Conservation (phyloP, 345 rosid species). For the Erucastrum elatum region DNA sequence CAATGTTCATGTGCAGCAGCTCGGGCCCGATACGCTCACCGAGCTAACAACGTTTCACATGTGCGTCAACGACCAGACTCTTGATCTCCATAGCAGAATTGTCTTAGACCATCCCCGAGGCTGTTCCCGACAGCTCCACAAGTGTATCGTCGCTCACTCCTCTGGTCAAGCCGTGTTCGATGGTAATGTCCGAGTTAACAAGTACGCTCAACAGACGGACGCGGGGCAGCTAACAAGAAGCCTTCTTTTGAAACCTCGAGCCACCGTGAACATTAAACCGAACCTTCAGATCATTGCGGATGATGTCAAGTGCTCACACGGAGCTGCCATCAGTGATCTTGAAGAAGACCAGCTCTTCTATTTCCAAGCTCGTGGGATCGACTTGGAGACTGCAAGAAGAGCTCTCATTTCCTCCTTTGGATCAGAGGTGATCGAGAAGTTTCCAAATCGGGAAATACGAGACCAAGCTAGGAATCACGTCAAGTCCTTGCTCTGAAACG, state of each 20-base stretch:
- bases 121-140: constrained; percentile 75
- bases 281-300: constrained; percentile 92
- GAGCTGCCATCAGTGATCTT: constrained; percentile 91
- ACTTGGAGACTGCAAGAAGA: constrained; percentile 68
- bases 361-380: constrained; percentile 83
- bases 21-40: constrained; percentile 85
- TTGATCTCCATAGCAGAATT: constrained; percentile 83
- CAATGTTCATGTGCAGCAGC: constrained; percentile 83
- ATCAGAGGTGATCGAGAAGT: constrained; percentile 64
- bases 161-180: constrained; percentile 91
- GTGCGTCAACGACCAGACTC: constrained; percentile 69
- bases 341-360: constrained; percentile 91
- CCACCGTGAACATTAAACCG: constrained; percentile 86
- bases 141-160: constrained; percentile 92
- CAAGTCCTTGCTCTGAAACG: constrained; percentile 51
- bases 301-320: constrained; percentile 93
- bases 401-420: constrained; percentile 87
- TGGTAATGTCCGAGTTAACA: constrained; percentile 87
- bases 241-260: constrained; percentile 83
- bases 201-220: constrained; percentile 90
- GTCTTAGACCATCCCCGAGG: constrained; percentile 93
- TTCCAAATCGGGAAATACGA: constrained; percentile 49
- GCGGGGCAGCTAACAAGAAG: constrained; percentile 89
- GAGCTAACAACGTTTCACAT: constrained; percentile 80
- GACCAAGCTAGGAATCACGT: constrained; percentile 60